Evolutionary conservation across 2,329 filamentous ascomycete genomes (phyloP), one percentile per base, ranked within the genome.

Genomic region (Zopfia rhizophila): DNA sequence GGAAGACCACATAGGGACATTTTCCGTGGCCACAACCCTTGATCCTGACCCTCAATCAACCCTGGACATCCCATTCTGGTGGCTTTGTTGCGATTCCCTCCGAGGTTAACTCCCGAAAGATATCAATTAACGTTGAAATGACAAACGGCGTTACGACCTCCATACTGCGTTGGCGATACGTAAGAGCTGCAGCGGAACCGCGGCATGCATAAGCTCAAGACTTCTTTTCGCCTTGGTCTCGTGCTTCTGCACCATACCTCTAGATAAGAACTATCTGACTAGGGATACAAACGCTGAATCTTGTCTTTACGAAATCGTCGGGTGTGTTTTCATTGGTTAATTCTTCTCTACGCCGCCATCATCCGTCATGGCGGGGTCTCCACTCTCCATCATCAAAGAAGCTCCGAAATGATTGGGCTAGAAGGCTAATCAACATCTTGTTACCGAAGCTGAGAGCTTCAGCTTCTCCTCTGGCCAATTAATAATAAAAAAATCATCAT

Each of bases 281-380:
- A 49, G 46, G 37, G 31, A 53, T 35, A 42, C 36, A 48, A 17
- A 36, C 18, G 37, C 30, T 62, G 55, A 60, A 47, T 60, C 44
- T 56, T 14, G 14, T 42, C 31, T 29, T 63, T 60, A 64, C 62
- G 55, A 50, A 55, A 64, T 55, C 22, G 25, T 18, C 32, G 30
- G 30, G 14, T 14, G 14, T 19, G 21, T 28, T 46, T 8, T 36
- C 31, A 69, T 65, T 69, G 61, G 66, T 37, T 48, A 49, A 45
- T 44, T 45, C 42, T 14, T 28, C 29, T 38, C 37, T 30, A 12
- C 46, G 38, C 44, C 29, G 21, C 55, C 53, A 56, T 63, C 60
- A 63, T 65, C 49, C 44, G 41, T 45, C 55, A 65, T 53, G 60
- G 60, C 51, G 61, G 66, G 62, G 65, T 39, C 30, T 48, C 39